Evolutionary conservation across 805 yeast species (phyloP).

Genomic region (Suhomyces kilbournensis): DNA sequence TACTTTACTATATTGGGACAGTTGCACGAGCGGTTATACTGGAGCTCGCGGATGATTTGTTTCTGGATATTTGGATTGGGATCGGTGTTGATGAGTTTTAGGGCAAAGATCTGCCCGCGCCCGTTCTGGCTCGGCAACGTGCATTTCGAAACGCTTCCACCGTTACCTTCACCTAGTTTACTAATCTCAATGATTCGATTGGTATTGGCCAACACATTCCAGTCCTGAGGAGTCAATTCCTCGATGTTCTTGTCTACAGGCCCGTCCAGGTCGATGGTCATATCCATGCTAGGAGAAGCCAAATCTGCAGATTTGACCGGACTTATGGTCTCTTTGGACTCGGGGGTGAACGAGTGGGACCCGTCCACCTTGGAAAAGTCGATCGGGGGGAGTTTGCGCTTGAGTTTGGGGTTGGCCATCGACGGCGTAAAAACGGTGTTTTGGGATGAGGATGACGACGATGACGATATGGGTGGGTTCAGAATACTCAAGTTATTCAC

Average conservation of each 20-base stretch:
- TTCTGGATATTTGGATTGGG: conserved; percentile 85
- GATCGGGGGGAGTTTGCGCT: conserved; percentile 44
- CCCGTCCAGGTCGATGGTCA: neutral
- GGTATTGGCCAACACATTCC: conserved; percentile 60
- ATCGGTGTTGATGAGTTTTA: conserved; percentile 69
- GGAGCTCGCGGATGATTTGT: conserved; percentile 87
- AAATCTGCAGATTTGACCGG: neutral
- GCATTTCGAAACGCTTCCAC: conserved; percentile 88
- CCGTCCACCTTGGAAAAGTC: conserved; percentile 31
- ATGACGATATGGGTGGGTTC: neutral
- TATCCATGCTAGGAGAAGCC: neutral
- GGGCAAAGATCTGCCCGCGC: conserved; percentile 70
- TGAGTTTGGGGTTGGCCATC: conserved; percentile 9
- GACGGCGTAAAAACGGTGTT: conserved; percentile 6
- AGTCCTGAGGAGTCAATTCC: conserved; percentile 67
- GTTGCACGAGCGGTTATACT: conserved; percentile 78
- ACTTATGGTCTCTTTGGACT: neutral
- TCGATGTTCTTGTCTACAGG: conserved; percentile 28
- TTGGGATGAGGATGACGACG: conserved; percentile 3
- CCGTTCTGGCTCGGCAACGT: conserved; percentile 34
- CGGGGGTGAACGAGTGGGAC: conserved; percentile 5
- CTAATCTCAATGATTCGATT: conserved; percentile 66
- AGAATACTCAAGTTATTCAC: neutral
- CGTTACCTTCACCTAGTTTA: conserved; percentile 88
- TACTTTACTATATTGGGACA: conserved; percentile 86